Percentiles rank a stretch among this genome's conserved stretches.
These are phyloP conservation scores for Lepidium didymum DNA, from an alignment of 345 rosid species.

Conservation along the genomic window DNA sequence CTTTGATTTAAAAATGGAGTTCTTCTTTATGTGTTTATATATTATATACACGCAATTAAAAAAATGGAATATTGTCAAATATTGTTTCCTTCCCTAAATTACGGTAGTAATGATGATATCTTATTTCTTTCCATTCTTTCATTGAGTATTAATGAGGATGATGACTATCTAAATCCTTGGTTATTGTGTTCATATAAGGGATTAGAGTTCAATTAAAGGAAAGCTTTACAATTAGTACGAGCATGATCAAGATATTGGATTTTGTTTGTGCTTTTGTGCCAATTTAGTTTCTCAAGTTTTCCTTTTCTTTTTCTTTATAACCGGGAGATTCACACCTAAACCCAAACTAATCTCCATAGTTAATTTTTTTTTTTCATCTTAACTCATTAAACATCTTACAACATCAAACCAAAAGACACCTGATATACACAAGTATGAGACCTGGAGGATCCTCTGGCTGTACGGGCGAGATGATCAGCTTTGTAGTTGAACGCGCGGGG, in stretches of 20 bases:
- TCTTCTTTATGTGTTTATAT: conserved; percentile 22
- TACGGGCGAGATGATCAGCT: too few relatives aligned
- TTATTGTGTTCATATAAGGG: not conserved
- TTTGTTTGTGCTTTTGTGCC: not conserved
- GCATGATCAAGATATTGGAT: conserved; percentile 2
- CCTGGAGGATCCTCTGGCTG: too few relatives aligned
- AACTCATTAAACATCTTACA: too few relatives aligned
- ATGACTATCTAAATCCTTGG: not conserved
- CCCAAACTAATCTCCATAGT: too few relatives aligned
- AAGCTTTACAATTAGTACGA: not conserved
- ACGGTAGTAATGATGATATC: not conserved
- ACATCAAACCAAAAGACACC: too few relatives aligned
- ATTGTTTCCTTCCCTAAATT: conserved; percentile 6
- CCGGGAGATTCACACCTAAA: too few relatives aligned
- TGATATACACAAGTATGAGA: too few relatives aligned
- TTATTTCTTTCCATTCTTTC: not conserved
- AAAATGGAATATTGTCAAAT: conserved; percentile 4
- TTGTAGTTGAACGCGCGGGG: too few relatives aligned
- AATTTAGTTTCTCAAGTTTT: not conserved
- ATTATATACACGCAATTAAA: not conserved
- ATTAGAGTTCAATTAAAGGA: not conserved
- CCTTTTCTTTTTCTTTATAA: not conserved
- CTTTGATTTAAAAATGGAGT: conserved; percentile 25
- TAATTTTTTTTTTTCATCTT: too few relatives aligned
- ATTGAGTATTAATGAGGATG: not conserved